Conservation (phyloP, 371 early-diverging fungal genomes). For the Capniomyces stellatus region DNA sequence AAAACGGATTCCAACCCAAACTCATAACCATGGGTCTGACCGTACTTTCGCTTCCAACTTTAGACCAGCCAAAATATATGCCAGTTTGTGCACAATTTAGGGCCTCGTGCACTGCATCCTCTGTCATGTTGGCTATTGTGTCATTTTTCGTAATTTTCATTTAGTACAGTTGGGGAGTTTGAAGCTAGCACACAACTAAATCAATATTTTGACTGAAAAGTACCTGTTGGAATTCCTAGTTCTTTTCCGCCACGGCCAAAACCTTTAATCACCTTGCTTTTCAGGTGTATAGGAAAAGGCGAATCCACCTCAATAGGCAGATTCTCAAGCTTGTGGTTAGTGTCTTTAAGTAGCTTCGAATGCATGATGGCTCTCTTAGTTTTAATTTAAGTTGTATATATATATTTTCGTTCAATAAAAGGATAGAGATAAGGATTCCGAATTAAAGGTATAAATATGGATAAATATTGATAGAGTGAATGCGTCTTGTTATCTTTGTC, state of each 20-base stretch:
- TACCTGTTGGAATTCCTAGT: slow-evolving; percentile 92
- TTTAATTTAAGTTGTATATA: background rate
- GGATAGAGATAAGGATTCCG: background rate
- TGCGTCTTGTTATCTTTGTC: no score
- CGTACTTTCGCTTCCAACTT: slow-evolving; percentile 30
- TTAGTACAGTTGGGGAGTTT: no score
- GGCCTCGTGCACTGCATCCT: slow-evolving; percentile 46
- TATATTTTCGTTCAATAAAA: background rate
- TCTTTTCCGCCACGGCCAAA: slow-evolving; percentile 92
- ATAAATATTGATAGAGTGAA: background rate
- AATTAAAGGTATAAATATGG: background rate
- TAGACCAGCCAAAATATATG: slow-evolving; percentile 90
- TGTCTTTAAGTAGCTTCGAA: background rate
- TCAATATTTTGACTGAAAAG: background rate
- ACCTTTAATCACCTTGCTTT: slow-evolving; percentile 69
- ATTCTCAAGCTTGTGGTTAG: background rate
- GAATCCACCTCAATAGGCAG: background rate
- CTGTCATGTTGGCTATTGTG: slow-evolving; percentile 82
- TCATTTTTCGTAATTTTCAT: no score
- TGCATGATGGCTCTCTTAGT: background rate
- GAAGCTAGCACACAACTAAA: no score
- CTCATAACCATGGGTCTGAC: slow-evolving; percentile 95
- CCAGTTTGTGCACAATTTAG: slow-evolving; percentile 54
- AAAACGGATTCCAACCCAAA: slow-evolving; percentile 96
- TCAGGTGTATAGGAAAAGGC: slow-evolving; percentile 54